A percentile compares a stretch with the other conserved stretches of the same genome.
phyloP scores from a whole-genome alignment of 495 filamentous ascomycete genomes.

The Eremomyces bilateralis region DNA sequence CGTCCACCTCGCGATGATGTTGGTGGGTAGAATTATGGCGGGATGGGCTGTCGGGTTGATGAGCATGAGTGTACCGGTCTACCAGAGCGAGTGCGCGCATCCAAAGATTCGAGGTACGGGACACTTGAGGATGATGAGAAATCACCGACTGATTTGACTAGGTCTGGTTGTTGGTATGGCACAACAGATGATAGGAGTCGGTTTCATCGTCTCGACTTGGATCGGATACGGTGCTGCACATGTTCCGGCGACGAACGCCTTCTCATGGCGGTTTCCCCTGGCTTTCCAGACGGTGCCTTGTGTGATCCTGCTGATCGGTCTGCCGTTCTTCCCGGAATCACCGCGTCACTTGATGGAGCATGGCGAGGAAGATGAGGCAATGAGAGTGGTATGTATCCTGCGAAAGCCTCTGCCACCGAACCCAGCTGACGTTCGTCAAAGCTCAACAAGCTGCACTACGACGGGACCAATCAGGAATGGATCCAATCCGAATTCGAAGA shows the following conservation, averaged over 20 bases:
- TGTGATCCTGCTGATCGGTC: slow-evolving; percentile 4
- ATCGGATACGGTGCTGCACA: slow-evolving; percentile 4
- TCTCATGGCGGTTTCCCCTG: slow-evolving; percentile 1
- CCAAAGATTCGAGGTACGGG: neutral
- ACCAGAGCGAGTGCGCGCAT: neutral
- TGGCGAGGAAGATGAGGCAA: neutral
- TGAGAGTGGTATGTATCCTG: neutral
- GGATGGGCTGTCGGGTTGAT: no score
- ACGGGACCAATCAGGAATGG: slow-evolving; percentile 28
- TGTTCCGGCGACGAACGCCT: slow-evolving; percentile 1
- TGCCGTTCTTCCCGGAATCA: slow-evolving; percentile 5
- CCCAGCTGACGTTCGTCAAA: neutral
- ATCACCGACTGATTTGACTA: no score
- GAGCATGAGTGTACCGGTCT: no score
- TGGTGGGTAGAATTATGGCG: no score
- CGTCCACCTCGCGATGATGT: no score
- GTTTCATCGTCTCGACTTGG: slow-evolving; percentile 6
- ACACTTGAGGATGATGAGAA: no score
- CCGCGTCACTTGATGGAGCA: slow-evolving; percentile 1
- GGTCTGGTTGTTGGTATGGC: neutral
- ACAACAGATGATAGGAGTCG: slow-evolving; percentile 3
- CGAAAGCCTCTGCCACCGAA: neutral
- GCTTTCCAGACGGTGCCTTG: slow-evolving; percentile 3
- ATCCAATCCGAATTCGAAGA: slow-evolving; percentile 26
- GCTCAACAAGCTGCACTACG: slow-evolving; percentile 27